Percentiles rank a stretch among this genome's conserved stretches.
phyloP scores from a whole-genome alignment of 352 stramenopile species.

The Phytophthora megakarya region DNA sequence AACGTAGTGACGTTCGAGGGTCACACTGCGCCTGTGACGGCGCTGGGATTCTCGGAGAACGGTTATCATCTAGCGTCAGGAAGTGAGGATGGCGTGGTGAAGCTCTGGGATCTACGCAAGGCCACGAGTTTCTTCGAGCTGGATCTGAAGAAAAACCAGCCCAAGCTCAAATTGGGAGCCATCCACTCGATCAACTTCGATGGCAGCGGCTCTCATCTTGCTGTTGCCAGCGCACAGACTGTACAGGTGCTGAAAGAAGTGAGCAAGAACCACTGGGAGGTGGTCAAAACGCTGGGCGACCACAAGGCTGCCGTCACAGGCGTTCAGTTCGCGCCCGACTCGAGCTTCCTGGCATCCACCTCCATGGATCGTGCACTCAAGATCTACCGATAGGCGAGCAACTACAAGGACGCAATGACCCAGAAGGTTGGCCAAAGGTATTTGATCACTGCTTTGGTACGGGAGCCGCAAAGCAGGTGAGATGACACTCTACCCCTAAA shows the following conservation, averaged over 20 bases:
- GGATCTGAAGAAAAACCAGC: constrained; percentile 46
- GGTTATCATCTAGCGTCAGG: constrained; percentile 93
- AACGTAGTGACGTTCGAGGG: constrained; percentile 90
- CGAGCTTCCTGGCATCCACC: constrained; percentile 64
- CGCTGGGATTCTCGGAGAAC: constrained; percentile 94
- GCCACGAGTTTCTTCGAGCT: constrained; percentile 79
- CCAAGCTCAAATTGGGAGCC: constrained; percentile 43
- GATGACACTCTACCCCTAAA: constrained; percentile 4
- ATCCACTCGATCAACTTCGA: constrained; percentile 71
- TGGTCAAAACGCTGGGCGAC: constrained; percentile 64
- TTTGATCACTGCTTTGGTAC: background rate
- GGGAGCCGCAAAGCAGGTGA: constrained; percentile 20
- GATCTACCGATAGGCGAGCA: constrained; percentile 58
- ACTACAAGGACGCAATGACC: background rate
- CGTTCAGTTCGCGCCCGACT: constrained; percentile 61
- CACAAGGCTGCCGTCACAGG: constrained; percentile 74
- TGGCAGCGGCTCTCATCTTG: constrained; percentile 59
- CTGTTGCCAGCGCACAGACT: constrained; percentile 46
- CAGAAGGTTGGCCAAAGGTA: background rate
- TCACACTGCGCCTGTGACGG: constrained; percentile 67
- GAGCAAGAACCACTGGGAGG: constrained; percentile 66
- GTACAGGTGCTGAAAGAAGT: constrained; percentile 67
- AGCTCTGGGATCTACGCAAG: constrained; percentile 95
- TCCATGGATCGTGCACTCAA: constrained; percentile 84
- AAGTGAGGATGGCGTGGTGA: constrained; percentile 76